phyloP scores from a whole-genome alignment of 805 yeast species.

The Candida vartiovaarae region DNA sequence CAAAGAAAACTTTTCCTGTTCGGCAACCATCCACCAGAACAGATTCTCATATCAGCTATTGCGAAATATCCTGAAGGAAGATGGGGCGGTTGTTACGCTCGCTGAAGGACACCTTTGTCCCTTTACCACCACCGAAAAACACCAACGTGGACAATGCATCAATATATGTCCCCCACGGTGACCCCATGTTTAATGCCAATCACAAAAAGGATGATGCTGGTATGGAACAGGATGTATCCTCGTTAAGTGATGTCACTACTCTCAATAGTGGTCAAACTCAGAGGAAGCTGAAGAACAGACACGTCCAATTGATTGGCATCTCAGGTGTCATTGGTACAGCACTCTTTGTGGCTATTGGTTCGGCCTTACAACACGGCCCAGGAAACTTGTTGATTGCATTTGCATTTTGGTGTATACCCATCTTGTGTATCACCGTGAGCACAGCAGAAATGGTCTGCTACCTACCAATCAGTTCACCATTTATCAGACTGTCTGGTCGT shows the following conservation, averaged over 20 bases:
- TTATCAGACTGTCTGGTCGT: conserved; percentile 47
- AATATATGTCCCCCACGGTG: not conserved
- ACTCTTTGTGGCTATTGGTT: conserved; percentile 65
- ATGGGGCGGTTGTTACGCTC: not conserved
- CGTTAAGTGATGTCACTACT: conserved; percentile 19
- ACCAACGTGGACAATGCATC: not conserved
- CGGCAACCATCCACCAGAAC: too few relatives aligned
- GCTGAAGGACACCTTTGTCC: conserved; percentile 17
- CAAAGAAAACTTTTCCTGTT: too few relatives aligned
- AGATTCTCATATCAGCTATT: too few relatives aligned
- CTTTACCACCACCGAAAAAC: conserved; percentile 14
- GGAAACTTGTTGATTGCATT: conserved; percentile 34
- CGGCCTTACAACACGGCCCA: conserved; percentile 65
- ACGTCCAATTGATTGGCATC: conserved; percentile 70
- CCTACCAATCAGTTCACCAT: conserved; percentile 58
- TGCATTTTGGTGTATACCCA: conserved; percentile 39
- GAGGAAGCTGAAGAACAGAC: conserved; percentile 55
- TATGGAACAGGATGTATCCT: conserved; percentile 3
- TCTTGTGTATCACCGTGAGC: conserved; percentile 45
- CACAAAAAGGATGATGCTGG: not conserved
- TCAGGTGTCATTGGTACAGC: conserved; percentile 85
- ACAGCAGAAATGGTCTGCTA: conserved; percentile 54
- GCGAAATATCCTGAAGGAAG: too few relatives aligned
- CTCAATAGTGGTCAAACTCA: conserved; percentile 26
- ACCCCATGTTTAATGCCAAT: not conserved